Conservation (phyloP, 805 yeast species). For the Komagataella kurtzmanii region DNA sequence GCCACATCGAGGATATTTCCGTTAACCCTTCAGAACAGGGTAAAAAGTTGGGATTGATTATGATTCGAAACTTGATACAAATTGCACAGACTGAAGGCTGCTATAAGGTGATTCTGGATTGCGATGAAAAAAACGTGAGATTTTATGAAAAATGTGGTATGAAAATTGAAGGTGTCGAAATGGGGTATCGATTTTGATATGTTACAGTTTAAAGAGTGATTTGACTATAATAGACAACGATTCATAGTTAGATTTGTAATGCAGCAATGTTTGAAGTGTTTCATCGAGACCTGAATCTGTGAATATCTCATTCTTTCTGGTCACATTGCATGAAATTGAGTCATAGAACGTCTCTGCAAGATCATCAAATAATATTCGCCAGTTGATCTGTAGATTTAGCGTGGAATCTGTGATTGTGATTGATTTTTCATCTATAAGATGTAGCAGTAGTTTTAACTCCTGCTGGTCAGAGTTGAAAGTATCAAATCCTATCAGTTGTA, state of each 20-base stretch:
- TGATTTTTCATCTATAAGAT: not conserved
- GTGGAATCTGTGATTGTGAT: not conserved
- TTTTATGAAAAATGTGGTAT: constrained; percentile 88
- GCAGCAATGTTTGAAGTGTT: not conserved
- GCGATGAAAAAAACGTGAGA: constrained; percentile 67
- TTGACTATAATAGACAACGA: not conserved
- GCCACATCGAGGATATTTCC: constrained; percentile 93
- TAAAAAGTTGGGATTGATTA: constrained; percentile 54
- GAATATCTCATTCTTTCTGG: not conserved
- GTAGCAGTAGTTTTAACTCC: not conserved
- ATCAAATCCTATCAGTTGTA: not conserved
- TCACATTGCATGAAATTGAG: not conserved
- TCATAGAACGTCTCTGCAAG: not conserved
- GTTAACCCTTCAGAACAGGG: constrained; percentile 72
- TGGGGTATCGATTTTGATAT: constrained; percentile 25
- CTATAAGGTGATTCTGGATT: constrained; percentile 83
- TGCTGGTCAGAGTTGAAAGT: not conserved
- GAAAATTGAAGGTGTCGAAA: constrained; percentile 49
- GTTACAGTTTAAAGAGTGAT: not conserved
- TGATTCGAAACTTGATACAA: constrained; percentile 49
- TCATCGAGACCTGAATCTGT: not conserved
- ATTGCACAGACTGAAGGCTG: constrained; percentile 54
- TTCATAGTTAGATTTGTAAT: not conserved
- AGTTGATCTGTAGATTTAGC: not conserved
- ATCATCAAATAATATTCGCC: not conserved